Conservation (phyloP, 2,329 filamentous ascomycete genomes). For the Tolypocladium tundrense region DNA sequence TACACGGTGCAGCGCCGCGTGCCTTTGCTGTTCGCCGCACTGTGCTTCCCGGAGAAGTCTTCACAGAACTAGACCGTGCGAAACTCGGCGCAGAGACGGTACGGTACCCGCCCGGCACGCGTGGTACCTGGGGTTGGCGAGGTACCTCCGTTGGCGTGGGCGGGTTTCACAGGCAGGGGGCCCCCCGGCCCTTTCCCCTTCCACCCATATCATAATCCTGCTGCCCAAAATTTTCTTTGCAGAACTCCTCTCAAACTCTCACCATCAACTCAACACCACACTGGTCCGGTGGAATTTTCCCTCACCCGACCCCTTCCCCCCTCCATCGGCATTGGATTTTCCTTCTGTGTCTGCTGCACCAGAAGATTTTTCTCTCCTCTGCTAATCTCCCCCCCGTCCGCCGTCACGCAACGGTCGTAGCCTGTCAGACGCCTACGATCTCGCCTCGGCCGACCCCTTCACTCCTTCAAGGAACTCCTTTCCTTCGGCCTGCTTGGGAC, state of each 20-base stretch:
- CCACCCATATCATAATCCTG: constrained; percentile 22
- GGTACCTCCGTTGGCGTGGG: neutral
- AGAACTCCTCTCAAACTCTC: constrained; percentile 23
- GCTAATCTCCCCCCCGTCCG: constrained; percentile 10
- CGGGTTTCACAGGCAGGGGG: neutral
- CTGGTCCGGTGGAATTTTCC: constrained; percentile 25
- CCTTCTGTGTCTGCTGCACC: constrained; percentile 20
- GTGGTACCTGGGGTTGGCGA: neutral
- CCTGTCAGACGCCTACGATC: constrained; percentile 19
- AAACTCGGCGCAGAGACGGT: neutral
- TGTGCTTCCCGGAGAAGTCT: neutral
- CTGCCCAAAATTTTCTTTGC: constrained; percentile 28
- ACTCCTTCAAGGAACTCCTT: constrained; percentile 13
- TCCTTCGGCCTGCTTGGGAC: constrained; percentile 13
- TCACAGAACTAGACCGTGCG: neutral
- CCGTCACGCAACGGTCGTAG: constrained; percentile 21
- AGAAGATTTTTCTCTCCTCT: constrained; percentile 18
- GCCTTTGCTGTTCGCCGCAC: neutral
- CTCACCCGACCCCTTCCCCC: constrained; percentile 20
- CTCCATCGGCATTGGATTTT: constrained; percentile 20
- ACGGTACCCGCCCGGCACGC: neutral
- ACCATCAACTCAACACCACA: constrained; percentile 22
- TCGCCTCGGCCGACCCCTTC: constrained; percentile 13
- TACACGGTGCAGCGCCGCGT: neutral
- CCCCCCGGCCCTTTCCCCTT: constrained; percentile 16